Conservation (phyloP, 148 eudicot species). For the Arbutus unedo region DNA sequence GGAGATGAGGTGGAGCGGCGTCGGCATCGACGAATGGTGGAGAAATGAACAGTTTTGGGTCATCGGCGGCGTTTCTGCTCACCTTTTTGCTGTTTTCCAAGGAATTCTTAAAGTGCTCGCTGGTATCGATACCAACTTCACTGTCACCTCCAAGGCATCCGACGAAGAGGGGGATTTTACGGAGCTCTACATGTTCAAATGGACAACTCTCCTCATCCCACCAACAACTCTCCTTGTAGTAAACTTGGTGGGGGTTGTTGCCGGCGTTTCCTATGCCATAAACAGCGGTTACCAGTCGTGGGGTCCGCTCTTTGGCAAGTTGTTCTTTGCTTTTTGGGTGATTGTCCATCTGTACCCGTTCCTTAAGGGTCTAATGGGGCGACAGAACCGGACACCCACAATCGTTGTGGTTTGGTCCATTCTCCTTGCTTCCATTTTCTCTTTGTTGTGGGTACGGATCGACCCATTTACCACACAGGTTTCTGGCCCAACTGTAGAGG, state of each 20-base stretch:
- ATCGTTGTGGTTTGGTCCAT: constrained; percentile 75
- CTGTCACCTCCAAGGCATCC: constrained; percentile 70
- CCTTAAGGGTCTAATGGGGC: constrained; percentile 80
- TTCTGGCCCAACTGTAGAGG: constrained; percentile 49
- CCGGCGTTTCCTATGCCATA: constrained; percentile 65
- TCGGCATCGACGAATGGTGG: constrained; percentile 79
- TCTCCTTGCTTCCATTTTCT: constrained; percentile 83
- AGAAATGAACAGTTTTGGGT: constrained; percentile 92
- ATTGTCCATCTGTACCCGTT: constrained; percentile 77
- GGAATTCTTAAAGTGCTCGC: constrained; percentile 76
- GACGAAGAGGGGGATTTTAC: constrained; percentile 76
- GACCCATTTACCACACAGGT: constrained; percentile 61
- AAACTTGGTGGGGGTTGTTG: constrained; percentile 73
- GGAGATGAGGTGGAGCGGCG: constrained; percentile 86
- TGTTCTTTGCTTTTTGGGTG: constrained; percentile 78
- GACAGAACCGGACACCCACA: constrained; percentile 75
- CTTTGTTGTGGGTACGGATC: constrained; percentile 66
- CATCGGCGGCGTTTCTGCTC: constrained; percentile 76
- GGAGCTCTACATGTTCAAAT: constrained; percentile 75
- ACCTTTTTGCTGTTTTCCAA: constrained; percentile 72
- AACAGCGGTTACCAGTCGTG: constrained; percentile 82
- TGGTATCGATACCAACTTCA: constrained; percentile 74
- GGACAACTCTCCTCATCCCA: constrained; percentile 77
- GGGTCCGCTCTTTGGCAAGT: constrained; percentile 82
- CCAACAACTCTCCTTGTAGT: constrained; percentile 73